A percentile compares a stretch with the other conserved stretches of the same genome.
Evolutionary conservation across 2,329 filamentous ascomycete species (phyloP).

Genomic region (Domatiomyces globalis): DNA sequence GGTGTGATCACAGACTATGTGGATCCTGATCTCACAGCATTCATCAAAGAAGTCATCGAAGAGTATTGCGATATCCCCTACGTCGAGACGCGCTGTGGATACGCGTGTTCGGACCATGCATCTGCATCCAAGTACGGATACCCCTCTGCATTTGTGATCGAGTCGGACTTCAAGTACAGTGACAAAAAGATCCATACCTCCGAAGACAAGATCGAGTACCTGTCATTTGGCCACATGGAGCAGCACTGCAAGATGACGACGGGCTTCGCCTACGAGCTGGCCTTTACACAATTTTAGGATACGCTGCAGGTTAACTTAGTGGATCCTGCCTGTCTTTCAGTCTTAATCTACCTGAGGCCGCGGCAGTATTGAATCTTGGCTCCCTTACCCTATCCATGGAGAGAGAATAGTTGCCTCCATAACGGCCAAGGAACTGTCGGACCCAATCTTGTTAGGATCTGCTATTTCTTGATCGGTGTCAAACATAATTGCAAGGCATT

Average conservation of each 20-base stretch:
- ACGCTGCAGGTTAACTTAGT: not conserved
- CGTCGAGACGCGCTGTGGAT: slow-evolving; percentile 76
- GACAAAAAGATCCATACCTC: slow-evolving; percentile 62
- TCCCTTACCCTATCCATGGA: not conserved
- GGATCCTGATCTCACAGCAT: slow-evolving; percentile 64
- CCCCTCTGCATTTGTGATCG: slow-evolving; percentile 50
- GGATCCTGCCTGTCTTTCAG: not conserved
- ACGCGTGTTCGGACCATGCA: slow-evolving; percentile 62
- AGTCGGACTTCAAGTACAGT: slow-evolving; percentile 44
- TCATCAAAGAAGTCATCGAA: slow-evolving; percentile 79
- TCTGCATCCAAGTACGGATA: slow-evolving; percentile 53
- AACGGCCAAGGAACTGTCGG: too few relatives aligned
- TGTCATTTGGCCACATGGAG: slow-evolving; percentile 80
- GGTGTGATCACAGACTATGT: slow-evolving; percentile 91
- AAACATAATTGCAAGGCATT: too few relatives aligned
- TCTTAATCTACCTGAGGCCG: not conserved
- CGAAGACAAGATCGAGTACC: slow-evolving; percentile 54
- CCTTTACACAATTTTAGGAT: slow-evolving; percentile 52
- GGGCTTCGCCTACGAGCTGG: slow-evolving; percentile 70
- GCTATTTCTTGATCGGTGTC: too few relatives aligned
- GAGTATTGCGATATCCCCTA: slow-evolving; percentile 83
- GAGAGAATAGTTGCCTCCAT: not conserved
- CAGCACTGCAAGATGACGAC: slow-evolving; percentile 78
- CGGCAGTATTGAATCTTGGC: not conserved
- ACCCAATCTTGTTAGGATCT: too few relatives aligned